Percentiles rank a stretch among this genome's conserved stretches.
Evolutionary conservation across 1,139 yeast species (phyloP).

Genomic region (Trichomonascaceae sp.): DNA sequence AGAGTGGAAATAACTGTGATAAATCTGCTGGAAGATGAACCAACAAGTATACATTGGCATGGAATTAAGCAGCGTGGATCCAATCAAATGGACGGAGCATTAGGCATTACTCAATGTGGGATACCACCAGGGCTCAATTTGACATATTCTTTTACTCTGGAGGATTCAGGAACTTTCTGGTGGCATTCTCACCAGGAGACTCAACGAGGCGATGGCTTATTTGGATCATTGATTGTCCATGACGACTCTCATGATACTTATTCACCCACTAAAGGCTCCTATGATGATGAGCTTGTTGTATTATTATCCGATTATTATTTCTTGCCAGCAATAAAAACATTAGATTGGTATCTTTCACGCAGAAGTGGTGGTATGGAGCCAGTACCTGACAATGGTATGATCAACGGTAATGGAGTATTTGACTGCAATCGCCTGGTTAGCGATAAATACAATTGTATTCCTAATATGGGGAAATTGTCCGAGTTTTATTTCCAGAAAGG

Average conservation of each 20-base stretch:
- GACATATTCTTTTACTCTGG: slow-evolving; percentile 64
- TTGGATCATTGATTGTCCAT: slow-evolving; percentile 64
- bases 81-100: slow-evolving; percentile 75
- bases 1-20: slow-evolving; percentile 51
- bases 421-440: slow-evolving; percentile 16
- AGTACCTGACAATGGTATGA: slow-evolving; percentile 58
- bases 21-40: slow-evolving; percentile 55
- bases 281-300: slow-evolving; percentile 62
- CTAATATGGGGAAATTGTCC: slow-evolving; percentile 10
- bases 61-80: slow-evolving; percentile 69
- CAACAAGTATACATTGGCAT: slow-evolving; percentile 78
- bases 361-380: slow-evolving; percentile 93
- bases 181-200: slow-evolving; percentile 78
- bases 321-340: slow-evolving; percentile 43
- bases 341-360: slow-evolving; percentile 49
- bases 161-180: slow-evolving; percentile 80
- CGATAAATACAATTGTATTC: slow-evolving; percentile 34
- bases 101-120: slow-evolving; percentile 76
- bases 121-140: slow-evolving; percentile 63
- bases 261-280: slow-evolving; percentile 31
- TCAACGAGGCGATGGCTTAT: slow-evolving; percentile 79
- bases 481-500: slow-evolving; percentile 12
- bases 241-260: slow-evolving; percentile 9
- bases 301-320: slow-evolving; percentile 75
- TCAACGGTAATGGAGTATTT: slow-evolving; percentile 25